phyloP scores from a whole-genome alignment of 2,329 filamentous ascomycete genomes.

The Daldinia eschscholtzii region DNA sequence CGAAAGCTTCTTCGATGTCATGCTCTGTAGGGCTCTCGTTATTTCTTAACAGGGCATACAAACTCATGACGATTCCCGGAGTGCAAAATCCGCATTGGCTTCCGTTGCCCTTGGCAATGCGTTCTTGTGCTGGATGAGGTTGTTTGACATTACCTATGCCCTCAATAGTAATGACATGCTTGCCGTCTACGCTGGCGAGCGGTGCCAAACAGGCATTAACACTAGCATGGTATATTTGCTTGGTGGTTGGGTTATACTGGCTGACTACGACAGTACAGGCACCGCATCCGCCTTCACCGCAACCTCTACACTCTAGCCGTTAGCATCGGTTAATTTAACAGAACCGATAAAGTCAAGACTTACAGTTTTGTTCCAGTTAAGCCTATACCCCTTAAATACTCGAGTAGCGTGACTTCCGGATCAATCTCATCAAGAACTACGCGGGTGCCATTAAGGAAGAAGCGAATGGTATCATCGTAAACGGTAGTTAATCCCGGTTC shows the following conservation, averaged over 20 bases:
- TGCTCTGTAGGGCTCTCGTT: conserved; percentile 81
- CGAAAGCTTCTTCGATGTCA: conserved; percentile 95
- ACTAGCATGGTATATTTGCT: conserved; percentile 93
- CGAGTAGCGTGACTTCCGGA: conserved; percentile 90
- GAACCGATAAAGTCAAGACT: conserved; percentile 39
- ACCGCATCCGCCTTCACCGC: conserved; percentile 95
- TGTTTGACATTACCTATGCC: conserved; percentile 90
- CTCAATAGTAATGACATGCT: conserved; percentile 98
- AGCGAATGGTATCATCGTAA: conserved; percentile 89
- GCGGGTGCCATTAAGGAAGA: conserved; percentile 94
- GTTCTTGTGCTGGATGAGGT: conserved; percentile 90
- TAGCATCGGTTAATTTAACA: conserved; percentile 13
- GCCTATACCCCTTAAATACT: conserved; percentile 93
- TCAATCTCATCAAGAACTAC: conserved; percentile 88
- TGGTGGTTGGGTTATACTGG: conserved; percentile 92
- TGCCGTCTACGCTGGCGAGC: conserved; percentile 92
- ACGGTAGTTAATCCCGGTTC: conserved; percentile 71
- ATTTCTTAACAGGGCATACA: conserved; percentile 93
- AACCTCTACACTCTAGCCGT: conserved; percentile 68
- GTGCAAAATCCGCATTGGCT: conserved; percentile 97
- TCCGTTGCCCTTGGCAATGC: conserved; percentile 90
- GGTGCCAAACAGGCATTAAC: conserved; percentile 97
- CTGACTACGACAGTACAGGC: conserved; percentile 96
- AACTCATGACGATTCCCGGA: conserved; percentile 96
- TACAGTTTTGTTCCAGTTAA: conserved; percentile 93